A percentile compares a stretch with the other conserved stretches of the same genome.
Evolutionary conservation across 805 yeast species (phyloP).

Genomic region (Yarrowia sp.): DNA sequence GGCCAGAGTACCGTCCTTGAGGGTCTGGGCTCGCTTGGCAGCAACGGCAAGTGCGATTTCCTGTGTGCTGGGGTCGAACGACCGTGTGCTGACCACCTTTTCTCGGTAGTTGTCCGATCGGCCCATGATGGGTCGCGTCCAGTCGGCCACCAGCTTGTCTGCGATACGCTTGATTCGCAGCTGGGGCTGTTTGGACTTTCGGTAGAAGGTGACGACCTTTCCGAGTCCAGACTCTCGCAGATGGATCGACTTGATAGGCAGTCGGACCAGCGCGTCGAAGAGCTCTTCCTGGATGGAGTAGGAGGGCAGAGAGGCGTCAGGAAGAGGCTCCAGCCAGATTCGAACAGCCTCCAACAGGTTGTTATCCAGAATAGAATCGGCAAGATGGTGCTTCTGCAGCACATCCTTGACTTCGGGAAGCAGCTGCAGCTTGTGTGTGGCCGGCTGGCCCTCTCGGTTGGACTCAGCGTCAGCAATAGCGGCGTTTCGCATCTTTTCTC

Average conservation of each 20-base stretch:
- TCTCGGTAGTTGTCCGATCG: slow-evolving; percentile 94
- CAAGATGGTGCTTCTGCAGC: slow-evolving; percentile 79
- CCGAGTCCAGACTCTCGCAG: slow-evolving; percentile 94
- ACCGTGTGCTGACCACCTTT: slow-evolving; percentile 70
- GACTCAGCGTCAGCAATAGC: slow-evolving; percentile 62
- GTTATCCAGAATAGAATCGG: slow-evolving; percentile 92
- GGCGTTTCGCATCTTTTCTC: slow-evolving; percentile 85
- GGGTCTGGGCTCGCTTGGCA: slow-evolving; percentile 28
- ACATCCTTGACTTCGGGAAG: slow-evolving; percentile 79
- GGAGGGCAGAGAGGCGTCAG: slow-evolving; percentile 97
- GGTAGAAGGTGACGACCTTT: slow-evolving; percentile 90
- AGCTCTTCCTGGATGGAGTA: slow-evolving; percentile 92
- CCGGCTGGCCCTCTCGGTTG: slow-evolving; percentile 68
- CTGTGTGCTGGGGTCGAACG: slow-evolving; percentile 56
- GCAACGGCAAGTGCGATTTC: slow-evolving; percentile 40
- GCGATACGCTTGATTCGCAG: slow-evolving; percentile 84
- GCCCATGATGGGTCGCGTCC: slow-evolving; percentile 98
- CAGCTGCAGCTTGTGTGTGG: slow-evolving; percentile 77
- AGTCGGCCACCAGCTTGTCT: slow-evolving; percentile 89
- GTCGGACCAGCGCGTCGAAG: slow-evolving; percentile 70
- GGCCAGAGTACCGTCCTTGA: slow-evolving; percentile 58
- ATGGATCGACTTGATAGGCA: slow-evolving; percentile 96
- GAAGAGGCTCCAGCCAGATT: slow-evolving; percentile 97
- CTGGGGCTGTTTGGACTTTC: slow-evolving; percentile 87
- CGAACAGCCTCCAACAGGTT: slow-evolving; percentile 91